Percentiles rank a stretch among this genome's conserved stretches.
phyloP scores from a whole-genome alignment of 2,329 filamentous ascomycete species.

The Penicillium sp. region DNA sequence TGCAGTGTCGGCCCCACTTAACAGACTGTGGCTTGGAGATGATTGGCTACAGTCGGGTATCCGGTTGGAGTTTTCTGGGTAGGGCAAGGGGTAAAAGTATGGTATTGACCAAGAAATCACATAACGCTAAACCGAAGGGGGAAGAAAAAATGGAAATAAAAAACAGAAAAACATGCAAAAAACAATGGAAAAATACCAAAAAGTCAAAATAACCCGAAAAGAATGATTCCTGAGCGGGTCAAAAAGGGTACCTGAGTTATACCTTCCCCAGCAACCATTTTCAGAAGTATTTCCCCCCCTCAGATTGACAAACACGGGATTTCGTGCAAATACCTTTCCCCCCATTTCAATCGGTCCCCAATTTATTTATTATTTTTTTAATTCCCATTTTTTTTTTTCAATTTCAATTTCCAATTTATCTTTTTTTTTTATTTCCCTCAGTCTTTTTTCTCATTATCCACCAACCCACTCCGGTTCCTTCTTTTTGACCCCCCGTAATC shows the following conservation, averaged over 20 bases:
- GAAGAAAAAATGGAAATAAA: not conserved
- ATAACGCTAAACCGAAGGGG: not conserved
- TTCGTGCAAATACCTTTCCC: constrained; percentile 11
- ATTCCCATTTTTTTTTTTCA: constrained; percentile 4
- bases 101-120: constrained; percentile 1
- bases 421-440: constrained; percentile 9
- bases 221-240: constrained; percentile 5
- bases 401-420: not conserved
- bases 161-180: constrained; percentile 6
- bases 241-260: constrained; percentile 1
- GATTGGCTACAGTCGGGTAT: constrained; percentile 4
- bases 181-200: not conserved
- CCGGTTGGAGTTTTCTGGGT: constrained; percentile 6
- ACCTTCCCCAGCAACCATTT: constrained; percentile 18
- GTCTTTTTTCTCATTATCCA: constrained; percentile 23
- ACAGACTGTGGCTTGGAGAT: not conserved
- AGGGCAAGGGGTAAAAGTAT: constrained; percentile 15
- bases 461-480: constrained; percentile 21
- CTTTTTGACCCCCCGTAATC: constrained; percentile 22
- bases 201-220: constrained; percentile 3
- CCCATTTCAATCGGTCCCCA: constrained; percentile 1
- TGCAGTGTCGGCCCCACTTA: not conserved
- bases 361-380: not conserved
- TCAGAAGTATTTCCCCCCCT: constrained; percentile 12
- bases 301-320: constrained; percentile 15